phyloP scores from a whole-genome alignment of 2,329 filamentous ascomycete species.

The Phyllosticta citriasiana region DNA sequence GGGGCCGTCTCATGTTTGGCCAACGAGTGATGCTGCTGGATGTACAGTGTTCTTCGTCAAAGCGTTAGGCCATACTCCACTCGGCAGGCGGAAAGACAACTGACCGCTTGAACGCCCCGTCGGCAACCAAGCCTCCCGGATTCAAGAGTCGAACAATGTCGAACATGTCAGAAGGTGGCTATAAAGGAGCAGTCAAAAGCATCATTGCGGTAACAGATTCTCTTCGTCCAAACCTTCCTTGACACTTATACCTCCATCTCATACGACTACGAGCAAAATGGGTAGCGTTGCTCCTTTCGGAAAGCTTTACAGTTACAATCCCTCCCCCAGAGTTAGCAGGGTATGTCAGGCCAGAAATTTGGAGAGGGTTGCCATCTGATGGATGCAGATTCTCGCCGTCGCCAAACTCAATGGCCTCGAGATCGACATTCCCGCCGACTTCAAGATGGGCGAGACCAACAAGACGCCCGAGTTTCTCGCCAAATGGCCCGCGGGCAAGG shows the following conservation, averaged over 20 bases:
- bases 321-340: slow-evolving; percentile 11
- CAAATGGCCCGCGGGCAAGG: slow-evolving; percentile 45
- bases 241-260: background rate
- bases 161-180: background rate
- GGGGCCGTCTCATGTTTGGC: background rate
- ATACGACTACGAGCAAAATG: background rate
- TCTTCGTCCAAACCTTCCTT: background rate
- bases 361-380: background rate
- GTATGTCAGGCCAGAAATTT: background rate
- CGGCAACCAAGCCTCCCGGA: background rate
- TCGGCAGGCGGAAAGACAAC: background rate
- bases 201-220: background rate
- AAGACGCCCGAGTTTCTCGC: slow-evolving; percentile 35
- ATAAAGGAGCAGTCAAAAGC: background rate
- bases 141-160: background rate
- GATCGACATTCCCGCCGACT: slow-evolving; percentile 25
- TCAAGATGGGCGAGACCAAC: slow-evolving; percentile 35
- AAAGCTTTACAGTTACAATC: slow-evolving; percentile 14
- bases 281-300: slow-evolving; percentile 15
- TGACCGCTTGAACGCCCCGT: background rate
- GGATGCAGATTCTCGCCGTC: slow-evolving; percentile 12
- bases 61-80: background rate
- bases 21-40: background rate
- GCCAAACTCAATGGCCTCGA: slow-evolving; percentile 18
- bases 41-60: background rate